phyloP scores from a whole-genome alignment of 495 filamentous ascomycete genomes.

The Ascobolus immersus region DNA sequence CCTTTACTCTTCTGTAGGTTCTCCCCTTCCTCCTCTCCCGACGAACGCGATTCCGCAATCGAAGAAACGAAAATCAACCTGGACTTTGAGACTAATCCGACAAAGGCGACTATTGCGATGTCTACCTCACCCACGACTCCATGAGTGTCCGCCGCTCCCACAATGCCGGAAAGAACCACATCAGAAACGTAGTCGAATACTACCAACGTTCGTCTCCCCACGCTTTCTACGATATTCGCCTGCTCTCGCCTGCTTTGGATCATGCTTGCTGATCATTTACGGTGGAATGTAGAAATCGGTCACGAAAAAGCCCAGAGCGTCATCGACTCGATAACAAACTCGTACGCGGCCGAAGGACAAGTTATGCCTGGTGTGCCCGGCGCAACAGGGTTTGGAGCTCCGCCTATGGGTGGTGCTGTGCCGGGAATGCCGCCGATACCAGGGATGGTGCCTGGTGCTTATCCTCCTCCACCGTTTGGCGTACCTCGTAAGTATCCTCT shows the following conservation, averaged over 20 bases:
- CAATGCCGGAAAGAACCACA: slow-evolving; percentile 84
- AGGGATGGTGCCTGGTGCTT: slow-evolving; percentile 2
- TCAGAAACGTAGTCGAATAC: slow-evolving; percentile 93
- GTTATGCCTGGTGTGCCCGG: slow-evolving; percentile 25
- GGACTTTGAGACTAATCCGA: slow-evolving; percentile 8
- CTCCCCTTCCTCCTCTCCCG: slow-evolving; percentile 1
- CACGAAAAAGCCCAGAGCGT: slow-evolving; percentile 96
- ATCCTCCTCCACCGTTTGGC: slow-evolving; percentile 15
- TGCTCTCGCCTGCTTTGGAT: not conserved
- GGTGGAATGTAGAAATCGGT: slow-evolving; percentile 46
- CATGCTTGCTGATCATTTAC: not conserved
- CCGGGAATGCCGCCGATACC: slow-evolving; percentile 19
- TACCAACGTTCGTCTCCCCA: slow-evolving; percentile 57
- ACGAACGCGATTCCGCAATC: slow-evolving; percentile 1
- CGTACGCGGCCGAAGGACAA: slow-evolving; percentile 83
- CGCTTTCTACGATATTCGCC: slow-evolving; percentile 1
- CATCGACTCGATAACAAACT: slow-evolving; percentile 87
- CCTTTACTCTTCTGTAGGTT: slow-evolving; percentile 44
- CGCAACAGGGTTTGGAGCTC: slow-evolving; percentile 7
- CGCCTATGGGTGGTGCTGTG: slow-evolving; percentile 4
- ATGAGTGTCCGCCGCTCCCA: slow-evolving; percentile 99
- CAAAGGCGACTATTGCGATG: slow-evolving; percentile 96
- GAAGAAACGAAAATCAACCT: slow-evolving; percentile 2
- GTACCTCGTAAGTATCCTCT: no score
- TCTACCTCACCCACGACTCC: slow-evolving; percentile 98